Evolutionary conservation across 352 stramenopile species (phyloP), one percentile per base, ranked within the genome.

Genomic region (Phytophthora fragariaefolia): DNA sequence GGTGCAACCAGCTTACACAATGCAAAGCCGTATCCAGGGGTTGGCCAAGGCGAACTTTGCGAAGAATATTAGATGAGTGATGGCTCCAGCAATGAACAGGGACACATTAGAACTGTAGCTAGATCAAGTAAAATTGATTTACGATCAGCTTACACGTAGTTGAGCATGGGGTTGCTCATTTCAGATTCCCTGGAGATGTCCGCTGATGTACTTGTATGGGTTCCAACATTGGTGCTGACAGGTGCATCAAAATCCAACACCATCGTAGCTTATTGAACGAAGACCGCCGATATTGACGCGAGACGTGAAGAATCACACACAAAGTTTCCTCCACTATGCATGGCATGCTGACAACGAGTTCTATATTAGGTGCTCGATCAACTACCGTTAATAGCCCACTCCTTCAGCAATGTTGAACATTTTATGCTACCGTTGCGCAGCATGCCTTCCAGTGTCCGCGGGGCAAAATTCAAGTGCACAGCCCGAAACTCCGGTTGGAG

Each of bases 401-500:
- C 82, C 32, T 75, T 83, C 68, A 94, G 77, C 7, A 85, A 59
- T 0, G 87, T 93, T 5, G 85, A 92, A 63, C 85, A 94, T 32
- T 74, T 68, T 43, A 96, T 87, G 47, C 75, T 89, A n/a, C 78
- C 74, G 60, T 83, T 91, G 12, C 80, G 79, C 40, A 96, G 84
- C 76, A 92, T 90, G 18, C 82, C 83, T 58, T 90, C 73, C 8
- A 96, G 69, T 27, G 82, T 89, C 51, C 80, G 77, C 1, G 87
- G 79, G 13, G 86, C 82, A 30, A 96, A 85, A 67, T 86, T 90
- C 20, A 93, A 63, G 51, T 91, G 77, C 26, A 96, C 81, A 10
- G 82, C 82, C 3, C 82, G 85, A 69, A 89, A 96, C 55, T 94
- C 84, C 8, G 83, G 87, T 53, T 90, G 83, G 10, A 92, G 63